Conservation (phyloP, 164 flowering plant species). For the Tetrastigma voinierianum region DNA sequence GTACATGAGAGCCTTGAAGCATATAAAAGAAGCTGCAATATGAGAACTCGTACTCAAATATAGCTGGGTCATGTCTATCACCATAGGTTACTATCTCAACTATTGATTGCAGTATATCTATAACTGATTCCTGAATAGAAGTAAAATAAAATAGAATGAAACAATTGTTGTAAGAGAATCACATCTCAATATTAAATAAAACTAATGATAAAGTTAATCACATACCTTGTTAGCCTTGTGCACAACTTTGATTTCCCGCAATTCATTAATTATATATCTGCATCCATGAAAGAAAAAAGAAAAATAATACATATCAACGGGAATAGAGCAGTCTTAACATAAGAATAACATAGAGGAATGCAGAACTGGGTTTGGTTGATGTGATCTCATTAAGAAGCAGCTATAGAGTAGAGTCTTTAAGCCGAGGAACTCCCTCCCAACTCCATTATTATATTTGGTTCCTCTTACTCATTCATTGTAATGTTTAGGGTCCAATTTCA, state of each 20-base stretch:
- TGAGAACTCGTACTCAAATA: conserved; percentile 55
- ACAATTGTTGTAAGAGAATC: background rate
- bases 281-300: conserved; percentile 11
- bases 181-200: background rate
- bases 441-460: too few species aligned
- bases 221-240: conserved; percentile 42
- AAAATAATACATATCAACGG: too few species aligned
- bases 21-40: background rate
- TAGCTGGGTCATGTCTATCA: conserved; percentile 54
- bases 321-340: too few species aligned
- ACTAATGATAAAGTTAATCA: background rate
- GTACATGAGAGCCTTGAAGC: background rate
- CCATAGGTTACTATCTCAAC: conserved; percentile 71
- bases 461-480: too few species aligned
- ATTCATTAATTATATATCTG: conserved; percentile 44
- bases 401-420: too few species aligned
- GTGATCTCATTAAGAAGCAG: too few species aligned
- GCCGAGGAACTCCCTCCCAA: too few species aligned
- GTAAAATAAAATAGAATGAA: background rate
- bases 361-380: too few species aligned
- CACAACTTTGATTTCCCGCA: conserved; percentile 44
- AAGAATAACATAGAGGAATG: too few species aligned
- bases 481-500: too few species aligned
- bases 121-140: conserved; percentile 48
- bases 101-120: conserved; percentile 53